phyloP scores from a whole-genome alignment of 148 eudicot genomes.

The Chenopodium quinoa region DNA sequence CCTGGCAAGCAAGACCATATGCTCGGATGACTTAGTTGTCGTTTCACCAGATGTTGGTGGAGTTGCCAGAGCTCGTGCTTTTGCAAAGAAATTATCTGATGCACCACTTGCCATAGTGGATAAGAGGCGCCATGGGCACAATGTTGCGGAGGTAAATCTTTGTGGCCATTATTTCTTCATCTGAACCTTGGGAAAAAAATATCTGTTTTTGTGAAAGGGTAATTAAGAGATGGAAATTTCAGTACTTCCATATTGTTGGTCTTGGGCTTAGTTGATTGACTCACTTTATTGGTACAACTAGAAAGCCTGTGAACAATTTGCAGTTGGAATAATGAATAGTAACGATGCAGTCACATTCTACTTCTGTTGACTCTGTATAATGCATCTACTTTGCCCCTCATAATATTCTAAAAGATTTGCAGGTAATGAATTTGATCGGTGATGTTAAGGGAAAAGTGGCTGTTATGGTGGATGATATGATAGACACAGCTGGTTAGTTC shows the following conservation, averaged over 20 bases:
- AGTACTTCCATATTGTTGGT: neutral
- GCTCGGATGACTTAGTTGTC: conserved; percentile 77
- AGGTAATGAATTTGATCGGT: conserved; percentile 98
- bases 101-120: conserved; percentile 97
- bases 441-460: conserved; percentile 97
- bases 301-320: neutral
- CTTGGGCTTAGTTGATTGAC: neutral
- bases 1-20: conserved; percentile 85
- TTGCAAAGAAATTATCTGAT: conserved; percentile 92
- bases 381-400: neutral
- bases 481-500: conserved; percentile 88
- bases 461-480: conserved; percentile 97
- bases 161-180: neutral
- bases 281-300: neutral
- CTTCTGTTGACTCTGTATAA: neutral
- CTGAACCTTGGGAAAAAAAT: neutral
- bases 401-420: conserved; percentile 14
- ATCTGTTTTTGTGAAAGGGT: neutral
- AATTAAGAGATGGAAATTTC: neutral
- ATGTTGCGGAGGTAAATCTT: conserved; percentile 77
- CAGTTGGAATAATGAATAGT: neutral
- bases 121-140: conserved; percentile 95
- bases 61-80: conserved; percentile 96
- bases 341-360: neutral
- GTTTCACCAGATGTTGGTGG: conserved; percentile 99